These are phyloP conservation scores for Lachnellula cervina DNA, from an alignment of 2,329 filamentous ascomycete species.

Conservation along the genomic window DNA sequence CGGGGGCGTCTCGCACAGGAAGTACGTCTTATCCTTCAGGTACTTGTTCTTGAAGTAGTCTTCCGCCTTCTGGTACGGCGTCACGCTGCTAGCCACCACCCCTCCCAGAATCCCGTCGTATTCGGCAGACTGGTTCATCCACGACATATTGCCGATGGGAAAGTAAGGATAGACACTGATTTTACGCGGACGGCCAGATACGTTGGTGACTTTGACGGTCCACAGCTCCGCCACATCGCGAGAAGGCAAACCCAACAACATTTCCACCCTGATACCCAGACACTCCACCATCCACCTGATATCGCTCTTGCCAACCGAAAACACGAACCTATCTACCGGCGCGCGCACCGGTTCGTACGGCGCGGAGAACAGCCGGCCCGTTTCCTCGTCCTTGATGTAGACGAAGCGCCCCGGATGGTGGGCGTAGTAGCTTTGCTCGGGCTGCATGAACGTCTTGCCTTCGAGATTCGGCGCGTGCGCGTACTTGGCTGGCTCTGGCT, in stretches of 20 bases:
- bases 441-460: conserved; percentile 56
- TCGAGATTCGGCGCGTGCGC: conserved; percentile 54
- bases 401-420: conserved; percentile 56
- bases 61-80: conserved; percentile 52
- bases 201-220: conserved; percentile 48
- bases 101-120: conserved; percentile 45
- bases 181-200: conserved; percentile 40
- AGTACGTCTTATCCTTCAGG: conserved; percentile 54
- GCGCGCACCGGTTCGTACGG: conserved; percentile 51
- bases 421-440: conserved; percentile 54
- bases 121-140: conserved; percentile 56
- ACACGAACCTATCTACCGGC: conserved; percentile 43
- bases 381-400: conserved; percentile 53
- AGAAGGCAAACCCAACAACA: conserved; percentile 47
- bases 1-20: conserved; percentile 48
- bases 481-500: conserved; percentile 56
- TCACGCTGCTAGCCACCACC: conserved; percentile 48
- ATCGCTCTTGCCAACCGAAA: conserved; percentile 51
- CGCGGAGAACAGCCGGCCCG: conserved; percentile 46
- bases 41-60: conserved; percentile 55
- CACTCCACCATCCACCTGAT: conserved; percentile 49
- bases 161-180: conserved; percentile 54
- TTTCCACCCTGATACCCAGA: conserved; percentile 46
- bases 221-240: conserved; percentile 53
- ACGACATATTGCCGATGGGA: conserved; percentile 56